A percentile compares a stretch with the other conserved stretches of the same genome.
Conservation (phyloP, 345 rosid species). For the Carallia pectinifolia region DNA sequence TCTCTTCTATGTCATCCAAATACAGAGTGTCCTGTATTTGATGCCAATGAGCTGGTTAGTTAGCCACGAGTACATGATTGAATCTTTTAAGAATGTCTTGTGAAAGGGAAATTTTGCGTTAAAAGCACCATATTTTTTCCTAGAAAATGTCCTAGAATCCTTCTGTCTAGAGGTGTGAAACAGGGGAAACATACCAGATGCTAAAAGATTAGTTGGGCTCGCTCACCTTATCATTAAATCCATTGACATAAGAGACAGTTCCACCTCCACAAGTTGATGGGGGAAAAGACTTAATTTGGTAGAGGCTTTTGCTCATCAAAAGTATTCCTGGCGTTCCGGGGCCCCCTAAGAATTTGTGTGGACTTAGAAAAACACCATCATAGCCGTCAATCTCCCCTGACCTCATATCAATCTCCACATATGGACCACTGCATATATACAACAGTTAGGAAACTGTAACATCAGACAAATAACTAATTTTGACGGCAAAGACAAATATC, state of each 20-base stretch:
- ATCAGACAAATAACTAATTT: not conserved
- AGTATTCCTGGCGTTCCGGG: slow-evolving; percentile 63
- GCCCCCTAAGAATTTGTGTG: slow-evolving; percentile 63
- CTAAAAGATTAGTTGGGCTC: no score
- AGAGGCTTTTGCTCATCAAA: slow-evolving; percentile 47
- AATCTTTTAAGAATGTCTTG: no score
- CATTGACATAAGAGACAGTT: slow-evolving; percentile 55
- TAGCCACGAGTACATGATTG: no score
- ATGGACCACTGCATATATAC: slow-evolving; percentile 38
- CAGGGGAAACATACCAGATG: no score
- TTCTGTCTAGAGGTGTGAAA: no score
- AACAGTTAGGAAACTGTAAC: not conserved
- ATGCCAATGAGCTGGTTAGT: not conserved
- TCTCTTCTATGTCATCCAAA: slow-evolving; percentile 43
- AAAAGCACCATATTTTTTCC: no score
- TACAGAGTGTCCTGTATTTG: slow-evolving; percentile 55
- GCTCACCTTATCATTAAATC: slow-evolving; percentile 47
- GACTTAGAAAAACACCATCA: slow-evolving; percentile 53
- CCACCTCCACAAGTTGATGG: slow-evolving; percentile 73
- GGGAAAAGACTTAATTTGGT: slow-evolving; percentile 41
- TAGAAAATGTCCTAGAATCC: no score
- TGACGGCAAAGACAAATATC: not conserved
- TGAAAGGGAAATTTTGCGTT: no score
- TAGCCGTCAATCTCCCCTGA: slow-evolving; percentile 51
- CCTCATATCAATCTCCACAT: slow-evolving; percentile 54